phyloP scores from a whole-genome alignment of 1,139 yeast genomes.

The Kurtzmaniella quercitrusa region DNA sequence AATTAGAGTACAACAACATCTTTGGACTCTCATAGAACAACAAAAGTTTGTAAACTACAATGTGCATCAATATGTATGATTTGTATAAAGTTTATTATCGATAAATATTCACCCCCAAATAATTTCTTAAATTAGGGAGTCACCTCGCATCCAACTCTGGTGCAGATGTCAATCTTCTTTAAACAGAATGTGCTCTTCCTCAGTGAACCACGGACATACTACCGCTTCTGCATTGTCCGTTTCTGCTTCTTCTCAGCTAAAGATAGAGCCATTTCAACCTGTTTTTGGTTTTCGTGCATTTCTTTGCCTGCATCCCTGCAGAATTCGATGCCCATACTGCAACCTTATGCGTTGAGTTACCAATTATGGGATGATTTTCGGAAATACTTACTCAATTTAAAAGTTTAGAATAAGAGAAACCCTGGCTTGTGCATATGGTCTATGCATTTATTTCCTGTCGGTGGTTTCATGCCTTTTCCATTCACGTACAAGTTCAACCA shows the following conservation, averaged over 20 bases:
- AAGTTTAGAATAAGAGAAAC: neutral
- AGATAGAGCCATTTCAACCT: neutral
- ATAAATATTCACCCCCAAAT: too few species aligned
- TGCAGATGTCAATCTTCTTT: neutral
- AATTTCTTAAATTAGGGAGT: neutral
- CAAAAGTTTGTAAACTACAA: neutral
- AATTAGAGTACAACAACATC: neutral
- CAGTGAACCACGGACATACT: neutral
- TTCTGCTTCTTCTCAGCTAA: neutral
- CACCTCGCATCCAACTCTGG: neutral
- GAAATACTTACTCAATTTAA: neutral
- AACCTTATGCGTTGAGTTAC: neutral
- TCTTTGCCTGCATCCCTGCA: neutral
- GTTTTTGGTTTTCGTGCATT: neutral
- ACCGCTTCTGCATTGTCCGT: neutral
- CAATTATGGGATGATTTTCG: neutral
- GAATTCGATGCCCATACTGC: neutral
- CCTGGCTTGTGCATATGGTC: neutral
- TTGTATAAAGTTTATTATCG: neutral
- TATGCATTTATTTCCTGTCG: neutral
- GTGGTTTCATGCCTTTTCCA: constrained; percentile 32
- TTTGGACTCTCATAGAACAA: neutral
- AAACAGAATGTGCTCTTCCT: too few species aligned
- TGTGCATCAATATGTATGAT: neutral
- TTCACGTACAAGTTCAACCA: constrained; percentile 60